phyloP scores from a whole-genome alignment of 1,139 yeast genomes.

The Saccharomyces hybrid region DNA sequence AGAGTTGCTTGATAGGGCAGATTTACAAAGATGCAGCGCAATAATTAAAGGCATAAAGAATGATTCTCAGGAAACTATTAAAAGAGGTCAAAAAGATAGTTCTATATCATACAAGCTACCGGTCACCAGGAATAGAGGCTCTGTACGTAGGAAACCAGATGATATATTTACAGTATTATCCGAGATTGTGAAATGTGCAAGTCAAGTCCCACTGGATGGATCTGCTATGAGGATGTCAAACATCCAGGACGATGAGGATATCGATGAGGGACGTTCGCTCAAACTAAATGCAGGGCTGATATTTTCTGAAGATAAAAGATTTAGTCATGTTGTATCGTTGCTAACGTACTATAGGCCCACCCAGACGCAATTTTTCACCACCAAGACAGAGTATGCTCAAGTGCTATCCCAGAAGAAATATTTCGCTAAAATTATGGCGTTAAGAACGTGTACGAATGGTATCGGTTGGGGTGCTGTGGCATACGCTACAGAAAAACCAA shows the following conservation, averaged over 20 bases:
- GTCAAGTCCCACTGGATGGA: constrained; percentile 5
- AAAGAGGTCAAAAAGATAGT: neutral
- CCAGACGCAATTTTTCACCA: constrained; percentile 20
- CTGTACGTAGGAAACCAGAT: neutral
- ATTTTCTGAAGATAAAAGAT: constrained; percentile 71
- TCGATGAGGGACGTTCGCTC: constrained; percentile 16
- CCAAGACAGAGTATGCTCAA: constrained; percentile 22
- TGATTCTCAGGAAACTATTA: constrained; percentile 1
- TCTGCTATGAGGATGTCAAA: constrained; percentile 2
- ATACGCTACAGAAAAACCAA: constrained; percentile 64
- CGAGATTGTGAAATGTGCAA: constrained; percentile 14
- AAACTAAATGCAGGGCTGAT: constrained; percentile 39
- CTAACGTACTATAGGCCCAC: constrained; percentile 21
- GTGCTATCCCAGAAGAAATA: constrained; percentile 43
- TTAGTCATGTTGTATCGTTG: constrained; percentile 64
- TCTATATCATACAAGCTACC: neutral
- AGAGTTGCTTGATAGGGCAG: constrained; percentile 60
- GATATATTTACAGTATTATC: constrained; percentile 13
- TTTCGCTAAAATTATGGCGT: constrained; percentile 55
- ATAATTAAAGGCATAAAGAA: constrained; percentile 7
- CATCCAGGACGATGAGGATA: constrained; percentile 13
- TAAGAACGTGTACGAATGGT: constrained; percentile 70
- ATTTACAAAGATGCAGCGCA: constrained; percentile 36
- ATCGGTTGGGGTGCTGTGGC: constrained; percentile 68
- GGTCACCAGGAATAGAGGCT: constrained; percentile 1